phyloP scores from a whole-genome alignment of 768 basidiomycete genomes.

The Fomitopsis pulvina region DNA sequence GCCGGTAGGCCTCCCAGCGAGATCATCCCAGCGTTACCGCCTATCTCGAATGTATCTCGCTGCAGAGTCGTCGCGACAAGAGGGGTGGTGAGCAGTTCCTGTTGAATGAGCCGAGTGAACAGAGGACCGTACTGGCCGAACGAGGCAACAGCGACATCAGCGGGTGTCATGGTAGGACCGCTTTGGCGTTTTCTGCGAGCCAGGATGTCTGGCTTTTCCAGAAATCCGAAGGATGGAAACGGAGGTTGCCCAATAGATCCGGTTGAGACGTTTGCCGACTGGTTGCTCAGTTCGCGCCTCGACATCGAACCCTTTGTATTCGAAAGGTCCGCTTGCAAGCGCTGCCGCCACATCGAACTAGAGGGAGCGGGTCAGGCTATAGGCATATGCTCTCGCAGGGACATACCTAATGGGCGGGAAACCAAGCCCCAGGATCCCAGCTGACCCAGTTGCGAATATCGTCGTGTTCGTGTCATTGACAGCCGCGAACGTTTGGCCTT shows the following conservation, averaged over 20 bases:
- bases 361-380: not conserved
- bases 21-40: constrained; percentile 59
- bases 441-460: constrained; percentile 45
- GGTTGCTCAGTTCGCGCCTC: not conserved
- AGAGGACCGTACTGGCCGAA: constrained; percentile 28
- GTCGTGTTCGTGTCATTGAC: constrained; percentile 66
- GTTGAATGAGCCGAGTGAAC: constrained; percentile 25
- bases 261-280: not conserved
- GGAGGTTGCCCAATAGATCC: constrained; percentile 3
- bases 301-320: not conserved
- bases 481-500: constrained; percentile 55
- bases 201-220: constrained; percentile 4
- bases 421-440: constrained; percentile 70
- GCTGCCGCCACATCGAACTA: constrained; percentile 22
- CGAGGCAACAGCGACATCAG: constrained; percentile 19
- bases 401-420: constrained; percentile 65
- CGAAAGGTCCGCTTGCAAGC: constrained; percentile 10
- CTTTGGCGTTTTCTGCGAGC: too few species aligned
- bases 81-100: constrained; percentile 36
- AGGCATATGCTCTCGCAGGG: not conserved
- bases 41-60: constrained; percentile 60
- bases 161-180: constrained; percentile 3
- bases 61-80: constrained; percentile 50
- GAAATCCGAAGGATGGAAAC: constrained; percentile 12
- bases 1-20: constrained; percentile 61